Evolutionary conservation across 805 yeast genomes (phyloP), one percentile per base, ranked within the genome.

Genomic region (Wickerhamiella slavikovae): DNA sequence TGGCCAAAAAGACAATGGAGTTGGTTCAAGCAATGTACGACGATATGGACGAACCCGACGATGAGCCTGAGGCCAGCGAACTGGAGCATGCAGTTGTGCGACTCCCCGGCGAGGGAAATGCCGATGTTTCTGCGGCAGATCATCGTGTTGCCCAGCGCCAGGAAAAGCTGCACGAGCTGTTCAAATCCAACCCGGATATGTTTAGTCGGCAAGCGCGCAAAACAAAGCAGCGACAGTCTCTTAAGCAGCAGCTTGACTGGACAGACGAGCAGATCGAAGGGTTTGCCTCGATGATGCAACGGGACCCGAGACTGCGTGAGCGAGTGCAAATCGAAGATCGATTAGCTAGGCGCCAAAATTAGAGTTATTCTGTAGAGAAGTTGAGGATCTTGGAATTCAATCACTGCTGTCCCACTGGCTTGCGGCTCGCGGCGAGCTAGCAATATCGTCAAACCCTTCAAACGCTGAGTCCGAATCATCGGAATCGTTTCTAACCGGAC

Each of bases 191-290:
- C n/a, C 24, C 24, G n/a, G 12, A 10, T 6, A 9, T 63, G 19
- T 63, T 74, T 31, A 62, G 52, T 6, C 60, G 66, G 34, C 35
- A 52, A 0, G 45, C 56, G 8, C 56, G 94, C 36, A 66, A 67
- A 22, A 37, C 71, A 0, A 51, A 55, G 25, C 50, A 45, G 7
- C 57, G 93, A 30, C 51, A 55, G 19, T 61, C 59, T 16, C 53
- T 79, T 45, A 66, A 61, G 37, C 39, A 47, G 4, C 56, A 58
- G 22, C 63, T 72, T 0, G 57, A 58, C 1, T 80, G 92, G 93
- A 58, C 82, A 0, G 83, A 82, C 49, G 93, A 80, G 44, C 93
- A 79, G 47, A 68, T 85, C 28, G 94, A 83, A 57, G 93, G 93
- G 0, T 85, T 95, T 95, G 73, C 74, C 1, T 55, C 75, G 32